These are phyloP conservation scores for Camellia oleifera DNA, from an alignment of 179 eudicot genomes.

Conservation along the genomic window DNA sequence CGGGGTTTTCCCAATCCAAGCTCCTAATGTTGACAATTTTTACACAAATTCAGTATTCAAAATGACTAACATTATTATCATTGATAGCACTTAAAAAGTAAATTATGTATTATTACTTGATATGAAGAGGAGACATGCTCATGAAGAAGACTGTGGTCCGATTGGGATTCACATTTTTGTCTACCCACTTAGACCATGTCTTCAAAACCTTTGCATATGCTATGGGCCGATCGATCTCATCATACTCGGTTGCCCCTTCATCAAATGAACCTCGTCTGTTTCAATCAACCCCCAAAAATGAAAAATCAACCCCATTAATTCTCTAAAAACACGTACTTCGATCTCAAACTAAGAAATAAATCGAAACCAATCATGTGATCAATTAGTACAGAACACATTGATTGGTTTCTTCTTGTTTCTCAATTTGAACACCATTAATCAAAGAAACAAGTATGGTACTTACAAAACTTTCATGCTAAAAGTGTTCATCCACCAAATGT, in stretches of 20 bases:
- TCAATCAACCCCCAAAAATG: neutral
- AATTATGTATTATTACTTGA: conserved; percentile 36
- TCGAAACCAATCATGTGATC: no score
- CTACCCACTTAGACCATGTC: conserved; percentile 90
- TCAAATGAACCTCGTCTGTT: conserved; percentile 80
- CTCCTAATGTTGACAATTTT: conserved; percentile 44
- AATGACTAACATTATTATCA: neutral
- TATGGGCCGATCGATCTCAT: conserved; percentile 62
- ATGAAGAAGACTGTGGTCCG: conserved; percentile 70
- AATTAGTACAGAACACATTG: no score
- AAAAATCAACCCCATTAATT: neutral
- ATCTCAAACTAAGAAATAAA: neutral
- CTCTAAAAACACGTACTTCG: neutral
- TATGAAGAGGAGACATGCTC: conserved; percentile 96
- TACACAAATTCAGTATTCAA: neutral
- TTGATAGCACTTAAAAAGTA: neutral
- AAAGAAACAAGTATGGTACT: conserved; percentile 21
- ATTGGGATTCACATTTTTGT: conserved; percentile 63
- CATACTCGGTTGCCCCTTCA: conserved; percentile 72
- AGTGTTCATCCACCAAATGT: conserved; percentile 99
- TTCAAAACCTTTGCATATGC: conserved; percentile 65
- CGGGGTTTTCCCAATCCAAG: conserved; percentile 81
- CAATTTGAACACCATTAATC: no score
- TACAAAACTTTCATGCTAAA: conserved; percentile 77
- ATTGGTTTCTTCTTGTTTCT: neutral